A percentile compares a stretch with the other conserved stretches of the same genome.
These are phyloP conservation scores for Hamamelis virginiana DNA, from an alignment of 164 flowering plant genomes.

Conservation along the genomic window DNA sequence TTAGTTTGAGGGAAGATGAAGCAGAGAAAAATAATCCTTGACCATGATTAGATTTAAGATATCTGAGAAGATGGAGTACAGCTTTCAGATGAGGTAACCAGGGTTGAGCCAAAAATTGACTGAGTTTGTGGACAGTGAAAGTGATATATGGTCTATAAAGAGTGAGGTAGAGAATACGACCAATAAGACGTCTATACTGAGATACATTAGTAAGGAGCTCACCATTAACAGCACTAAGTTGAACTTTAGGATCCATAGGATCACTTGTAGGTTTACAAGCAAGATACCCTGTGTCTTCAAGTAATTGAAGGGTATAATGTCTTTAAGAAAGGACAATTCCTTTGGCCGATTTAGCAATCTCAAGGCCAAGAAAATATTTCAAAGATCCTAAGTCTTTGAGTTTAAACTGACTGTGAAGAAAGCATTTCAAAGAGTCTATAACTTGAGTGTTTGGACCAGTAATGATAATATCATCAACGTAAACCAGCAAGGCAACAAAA, in stretches of 20 bases:
- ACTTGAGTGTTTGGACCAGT: no score
- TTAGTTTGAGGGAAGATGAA: no score
- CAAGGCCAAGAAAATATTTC: no score
- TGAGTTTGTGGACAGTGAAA: neutral
- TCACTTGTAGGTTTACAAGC: neutral
- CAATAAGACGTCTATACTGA: no score
- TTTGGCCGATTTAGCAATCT: no score
- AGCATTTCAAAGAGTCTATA: neutral
- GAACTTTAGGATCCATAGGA: constrained; percentile 2
- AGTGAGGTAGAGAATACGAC: neutral
- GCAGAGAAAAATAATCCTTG: constrained; percentile 6
- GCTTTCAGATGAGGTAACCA: neutral
- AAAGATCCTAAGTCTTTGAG: no score
- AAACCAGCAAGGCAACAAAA: no score
- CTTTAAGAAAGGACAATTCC: constrained; percentile 2
- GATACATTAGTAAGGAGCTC: neutral
- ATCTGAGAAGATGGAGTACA: neutral
- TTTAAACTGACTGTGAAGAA: neutral
- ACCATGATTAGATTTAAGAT: neutral
- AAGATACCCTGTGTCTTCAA: no score
- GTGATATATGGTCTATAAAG: neutral
- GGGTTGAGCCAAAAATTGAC: constrained; percentile 1
- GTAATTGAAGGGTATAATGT: neutral
- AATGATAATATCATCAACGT: no score
- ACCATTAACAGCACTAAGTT: neutral